A percentile compares a stretch with the other conserved stretches of the same genome.
These are phyloP conservation scores for Rugonectria rugulosa DNA, from an alignment of 2,329 filamentous ascomycete species.

Conservation along the genomic window DNA sequence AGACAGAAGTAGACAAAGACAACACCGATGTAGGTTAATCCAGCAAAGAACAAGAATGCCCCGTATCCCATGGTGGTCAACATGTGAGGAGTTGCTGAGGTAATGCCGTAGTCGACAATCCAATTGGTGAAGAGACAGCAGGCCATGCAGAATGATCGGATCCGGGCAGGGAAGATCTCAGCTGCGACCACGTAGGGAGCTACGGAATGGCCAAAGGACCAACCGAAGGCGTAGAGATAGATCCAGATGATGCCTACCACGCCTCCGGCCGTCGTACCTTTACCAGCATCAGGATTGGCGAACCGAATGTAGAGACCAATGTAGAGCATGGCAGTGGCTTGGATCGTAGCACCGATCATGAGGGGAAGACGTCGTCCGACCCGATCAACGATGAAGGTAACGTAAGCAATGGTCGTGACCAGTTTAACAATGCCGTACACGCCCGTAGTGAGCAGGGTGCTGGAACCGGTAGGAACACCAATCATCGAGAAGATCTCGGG, in stretches of 20 bases:
- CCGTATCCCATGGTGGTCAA: conserved; percentile 25
- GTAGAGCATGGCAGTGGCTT: conserved; percentile 39
- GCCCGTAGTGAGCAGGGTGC: conserved; percentile 36
- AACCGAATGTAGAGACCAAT: conserved; percentile 37
- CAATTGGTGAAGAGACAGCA: conserved; percentile 30
- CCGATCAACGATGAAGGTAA: conserved; percentile 43
- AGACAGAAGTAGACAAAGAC: conserved; percentile 17
- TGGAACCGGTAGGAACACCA: conserved; percentile 24
- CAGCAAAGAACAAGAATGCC: conserved; percentile 28
- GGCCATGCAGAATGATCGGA: conserved; percentile 31
- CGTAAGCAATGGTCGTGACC: conserved; percentile 34
- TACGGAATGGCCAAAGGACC: conserved; percentile 29
- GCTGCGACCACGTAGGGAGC: conserved; percentile 32
- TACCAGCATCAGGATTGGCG: conserved; percentile 23
- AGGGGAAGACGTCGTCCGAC: conserved; percentile 41
- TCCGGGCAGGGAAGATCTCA: conserved; percentile 33
- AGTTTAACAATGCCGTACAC: conserved; percentile 37
- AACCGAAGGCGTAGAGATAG: conserved; percentile 22
- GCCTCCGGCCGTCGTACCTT: conserved; percentile 16
- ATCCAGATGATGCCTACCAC: conserved; percentile 9
- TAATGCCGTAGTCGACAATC: conserved; percentile 29
- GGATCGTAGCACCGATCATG: conserved; percentile 34
- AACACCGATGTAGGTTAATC: conserved; percentile 15
- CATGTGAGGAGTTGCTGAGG: conserved; percentile 30
- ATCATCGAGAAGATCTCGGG: conserved; percentile 33